These are phyloP conservation scores for Mycena venus DNA, from an alignment of 768 basidiomycete genomes.

Conservation along the genomic window DNA sequence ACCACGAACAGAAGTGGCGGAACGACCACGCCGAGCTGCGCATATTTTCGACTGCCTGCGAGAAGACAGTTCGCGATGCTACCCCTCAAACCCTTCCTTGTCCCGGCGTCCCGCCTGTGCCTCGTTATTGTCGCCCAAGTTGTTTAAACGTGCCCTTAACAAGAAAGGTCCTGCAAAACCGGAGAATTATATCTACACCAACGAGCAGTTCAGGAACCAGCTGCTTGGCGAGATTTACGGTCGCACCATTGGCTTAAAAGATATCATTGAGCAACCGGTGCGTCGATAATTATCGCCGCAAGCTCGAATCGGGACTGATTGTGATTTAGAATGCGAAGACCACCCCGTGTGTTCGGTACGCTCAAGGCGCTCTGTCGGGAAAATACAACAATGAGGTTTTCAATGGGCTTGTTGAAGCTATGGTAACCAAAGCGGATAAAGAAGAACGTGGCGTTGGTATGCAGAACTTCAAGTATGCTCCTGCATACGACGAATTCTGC, in stretches of 20 bases:
- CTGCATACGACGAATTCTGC: slow-evolving; percentile 46
- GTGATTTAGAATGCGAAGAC: background rate
- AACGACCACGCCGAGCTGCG: slow-evolving; percentile 8
- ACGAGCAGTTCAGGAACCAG: background rate
- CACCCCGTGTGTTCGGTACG: slow-evolving; percentile 24
- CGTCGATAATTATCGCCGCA: background rate
- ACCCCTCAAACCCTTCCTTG: background rate
- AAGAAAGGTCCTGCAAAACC: background rate
- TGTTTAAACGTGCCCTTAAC: background rate
- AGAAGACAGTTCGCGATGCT: background rate
- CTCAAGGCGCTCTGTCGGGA: slow-evolving; percentile 37
- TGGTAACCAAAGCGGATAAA: slow-evolving; percentile 39
- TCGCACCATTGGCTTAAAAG: background rate
- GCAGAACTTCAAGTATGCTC: slow-evolving; percentile 52
- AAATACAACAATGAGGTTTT: slow-evolving; percentile 45
- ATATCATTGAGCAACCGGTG: slow-evolving; percentile 7
- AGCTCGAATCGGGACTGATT: background rate
- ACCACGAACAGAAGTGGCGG: slow-evolving; percentile 11
- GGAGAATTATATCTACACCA: background rate
- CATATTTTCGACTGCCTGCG: slow-evolving; percentile 10
- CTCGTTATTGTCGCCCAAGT: background rate
- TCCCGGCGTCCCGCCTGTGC: background rate
- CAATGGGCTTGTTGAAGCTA: slow-evolving; percentile 44
- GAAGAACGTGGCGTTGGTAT: slow-evolving; percentile 44
- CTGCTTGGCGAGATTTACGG: background rate